Base-by-base conservation (phyloP, 2,329 filamentous ascomycete species). In the Lecanicillium sp. region DNA sequence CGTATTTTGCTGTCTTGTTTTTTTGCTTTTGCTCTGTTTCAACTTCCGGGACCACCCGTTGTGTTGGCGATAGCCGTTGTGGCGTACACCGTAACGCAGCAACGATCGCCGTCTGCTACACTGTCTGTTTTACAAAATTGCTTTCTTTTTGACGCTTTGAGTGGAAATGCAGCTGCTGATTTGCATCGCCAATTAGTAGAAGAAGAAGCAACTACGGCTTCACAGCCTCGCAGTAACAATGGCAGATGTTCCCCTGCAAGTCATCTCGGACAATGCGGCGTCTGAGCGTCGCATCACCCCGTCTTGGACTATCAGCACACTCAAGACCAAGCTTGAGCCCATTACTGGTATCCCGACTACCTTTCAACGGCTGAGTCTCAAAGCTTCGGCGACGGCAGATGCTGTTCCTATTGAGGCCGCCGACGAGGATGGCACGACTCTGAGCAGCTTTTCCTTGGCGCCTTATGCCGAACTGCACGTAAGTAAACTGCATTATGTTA, bases 231-330 rank as follows among this genome's bases (percentile, higher is more conserved):
- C n/a, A n/a, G n/a, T n/a, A n/a, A 63, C 63, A 57, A 78, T 83
- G 67, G 75, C 79, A 38, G 86, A 92, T 59, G 73, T 92, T 41
- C 81, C 85, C 48, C 71, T 92, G 52, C 71, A 80, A 46, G 76
- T 92, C 54, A 74, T 74, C 44, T 90, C 85, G 37, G 80, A 86
- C 44, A 85, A 83, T 60, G 73, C 83, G 34, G 77, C 81, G 35
- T 89, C 87, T 37, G 92, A 98, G 65, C 84, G 90, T 45, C 85
- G 92, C 49, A 80, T 96, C 58, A 90, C 86, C 18, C 90, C 90
- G 12, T 83, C 89, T 49, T 98, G 92, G 92, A 83, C 82, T 45
- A 83, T 98, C 55, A 71, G 74, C 40, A 80, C 86, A 52, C 73
- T 96, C 52, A 95, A 90, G 66, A 65, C 72, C 38, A 94, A 92